Conservation (phyloP, 1,284 basidiomycete genomes). For the Xanthoconium separans region DNA sequence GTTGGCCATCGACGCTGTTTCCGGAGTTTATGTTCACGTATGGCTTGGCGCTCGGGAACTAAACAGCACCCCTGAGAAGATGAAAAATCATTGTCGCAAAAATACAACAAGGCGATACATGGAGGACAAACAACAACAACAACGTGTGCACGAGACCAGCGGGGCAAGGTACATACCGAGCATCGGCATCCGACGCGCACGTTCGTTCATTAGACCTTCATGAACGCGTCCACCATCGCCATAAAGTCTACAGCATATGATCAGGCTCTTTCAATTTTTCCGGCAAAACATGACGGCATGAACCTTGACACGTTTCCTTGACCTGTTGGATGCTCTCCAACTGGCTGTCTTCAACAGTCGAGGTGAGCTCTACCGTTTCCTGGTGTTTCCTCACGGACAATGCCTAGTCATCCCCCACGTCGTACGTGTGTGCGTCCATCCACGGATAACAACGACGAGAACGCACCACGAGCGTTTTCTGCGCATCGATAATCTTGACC, state of each 20-base stretch:
- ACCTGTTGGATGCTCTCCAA: slow-evolving; percentile 21
- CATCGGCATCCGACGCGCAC: not conserved
- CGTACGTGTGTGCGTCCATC: too few species aligned
- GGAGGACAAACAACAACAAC: too few species aligned
- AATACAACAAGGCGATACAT: too few species aligned
- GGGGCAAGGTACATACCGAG: not conserved
- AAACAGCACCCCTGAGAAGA: too few species aligned
- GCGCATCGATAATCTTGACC: slow-evolving; percentile 26
- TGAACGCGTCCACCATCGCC: slow-evolving; percentile 23
- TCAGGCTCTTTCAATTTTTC: not conserved
- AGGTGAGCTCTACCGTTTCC: slow-evolving; percentile 17
- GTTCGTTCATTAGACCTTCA: slow-evolving; percentile 16
- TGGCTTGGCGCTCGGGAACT: too few species aligned
- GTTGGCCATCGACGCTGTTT: too few species aligned
- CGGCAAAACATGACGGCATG: not conserved
- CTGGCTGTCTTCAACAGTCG: slow-evolving; percentile 29
- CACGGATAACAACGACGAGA: not conserved
- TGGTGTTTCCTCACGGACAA: slow-evolving; percentile 31
- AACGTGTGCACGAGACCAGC: too few species aligned
- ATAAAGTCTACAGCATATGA: slow-evolving; percentile 13
- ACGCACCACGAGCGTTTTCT: slow-evolving; percentile 28
- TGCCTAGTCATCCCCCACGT: slow-evolving; percentile 12
- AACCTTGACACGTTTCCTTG: slow-evolving; percentile 26
- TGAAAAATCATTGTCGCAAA: too few species aligned
- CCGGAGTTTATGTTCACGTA: too few species aligned